Conservation (phyloP, 1,139 yeast genomes). For the Geotrichum fermentans region DNA sequence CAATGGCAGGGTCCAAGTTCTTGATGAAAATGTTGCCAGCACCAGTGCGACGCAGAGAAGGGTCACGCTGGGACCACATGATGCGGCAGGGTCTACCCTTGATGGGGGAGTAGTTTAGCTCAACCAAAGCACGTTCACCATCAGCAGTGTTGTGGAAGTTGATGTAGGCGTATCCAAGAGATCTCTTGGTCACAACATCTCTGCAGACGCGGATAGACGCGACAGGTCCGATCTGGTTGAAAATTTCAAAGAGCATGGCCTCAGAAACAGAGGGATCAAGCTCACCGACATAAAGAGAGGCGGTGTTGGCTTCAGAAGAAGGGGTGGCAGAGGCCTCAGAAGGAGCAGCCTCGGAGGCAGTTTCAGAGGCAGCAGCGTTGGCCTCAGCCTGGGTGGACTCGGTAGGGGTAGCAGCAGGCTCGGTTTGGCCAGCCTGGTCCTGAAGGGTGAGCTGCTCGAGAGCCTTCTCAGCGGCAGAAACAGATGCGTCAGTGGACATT, state of each 20-base stretch:
- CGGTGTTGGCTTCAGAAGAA: slow-evolving; percentile 46
- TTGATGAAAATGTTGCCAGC: slow-evolving; percentile 96
- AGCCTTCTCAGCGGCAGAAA: slow-evolving; percentile 40
- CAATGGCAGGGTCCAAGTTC: slow-evolving; percentile 97
- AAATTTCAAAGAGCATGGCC: slow-evolving; percentile 89
- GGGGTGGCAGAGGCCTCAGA: slow-evolving; percentile 37
- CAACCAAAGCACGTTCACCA: slow-evolving; percentile 93
- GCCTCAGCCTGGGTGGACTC: slow-evolving; percentile 24
- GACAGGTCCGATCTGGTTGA: slow-evolving; percentile 93
- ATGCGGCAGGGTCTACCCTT: slow-evolving; percentile 98
- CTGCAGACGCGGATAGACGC: slow-evolving; percentile 98
- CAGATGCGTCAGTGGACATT: slow-evolving; percentile 39
- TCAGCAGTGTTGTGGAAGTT: slow-evolving; percentile 87
- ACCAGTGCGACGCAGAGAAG: slow-evolving; percentile 91
- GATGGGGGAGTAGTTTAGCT: slow-evolving; percentile 87
- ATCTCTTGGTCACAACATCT: slow-evolving; percentile 94
- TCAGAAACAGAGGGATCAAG: slow-evolving; percentile 89
- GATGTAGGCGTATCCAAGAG: slow-evolving; percentile 97
- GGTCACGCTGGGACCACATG: slow-evolving; percentile 99
- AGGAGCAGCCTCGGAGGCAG: slow-evolving; percentile 15
- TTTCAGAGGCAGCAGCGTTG: slow-evolving; percentile 16
- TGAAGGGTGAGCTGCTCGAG: slow-evolving; percentile 37
- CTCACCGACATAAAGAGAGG: slow-evolving; percentile 96
- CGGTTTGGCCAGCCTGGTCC: slow-evolving; percentile 24
- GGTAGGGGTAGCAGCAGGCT: slow-evolving; percentile 27